Evolutionary conservation across 2,329 filamentous ascomycete genomes (phyloP).

Genomic region (Coccinonectria pachysandricola): DNA sequence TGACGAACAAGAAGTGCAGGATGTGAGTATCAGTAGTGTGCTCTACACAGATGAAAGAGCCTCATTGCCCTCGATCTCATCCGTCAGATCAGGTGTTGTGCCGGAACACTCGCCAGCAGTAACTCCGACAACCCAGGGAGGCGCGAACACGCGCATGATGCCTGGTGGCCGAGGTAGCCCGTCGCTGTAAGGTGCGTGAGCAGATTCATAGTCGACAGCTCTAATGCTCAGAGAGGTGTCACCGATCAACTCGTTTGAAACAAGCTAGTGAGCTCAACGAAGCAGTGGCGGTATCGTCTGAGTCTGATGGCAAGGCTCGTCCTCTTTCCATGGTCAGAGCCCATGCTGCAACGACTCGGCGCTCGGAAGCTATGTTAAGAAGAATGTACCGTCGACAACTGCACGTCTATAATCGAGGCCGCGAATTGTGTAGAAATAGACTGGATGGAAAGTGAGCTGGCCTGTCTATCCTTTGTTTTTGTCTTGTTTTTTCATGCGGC

Average conservation of each 20-base stretch:
- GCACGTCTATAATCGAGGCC: conserved; percentile 4
- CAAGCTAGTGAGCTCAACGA: too few species aligned
- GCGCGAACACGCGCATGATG: too few species aligned
- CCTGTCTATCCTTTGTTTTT: background rate
- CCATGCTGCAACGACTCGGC: too few species aligned
- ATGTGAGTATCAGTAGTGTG: conserved; percentile 1
- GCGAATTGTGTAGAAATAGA: conserved; percentile 3
- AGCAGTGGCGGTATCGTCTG: too few species aligned
- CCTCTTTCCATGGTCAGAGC: too few species aligned
- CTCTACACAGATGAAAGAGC: conserved; percentile 4
- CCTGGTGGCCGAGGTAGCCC: too few species aligned
- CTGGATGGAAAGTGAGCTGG: conserved; percentile 6
- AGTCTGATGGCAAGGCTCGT: too few species aligned
- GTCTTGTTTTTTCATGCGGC: too few species aligned
- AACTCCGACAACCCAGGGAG: too few species aligned
- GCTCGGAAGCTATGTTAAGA: too few species aligned
- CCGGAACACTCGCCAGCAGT: too few species aligned
- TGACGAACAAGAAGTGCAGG: background rate
- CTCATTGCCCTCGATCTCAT: conserved; percentile 12
- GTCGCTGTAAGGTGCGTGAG: conserved; percentile 1
- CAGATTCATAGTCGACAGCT: background rate
- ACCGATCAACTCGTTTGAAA: background rate
- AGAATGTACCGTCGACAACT: background rate
- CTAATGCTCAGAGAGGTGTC: conserved; percentile 1
- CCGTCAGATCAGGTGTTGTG: conserved; percentile 6